phyloP scores from a whole-genome alignment of 2,329 filamentous ascomycete genomes.

The Nothophaeocryptopus gaeumannii region DNA sequence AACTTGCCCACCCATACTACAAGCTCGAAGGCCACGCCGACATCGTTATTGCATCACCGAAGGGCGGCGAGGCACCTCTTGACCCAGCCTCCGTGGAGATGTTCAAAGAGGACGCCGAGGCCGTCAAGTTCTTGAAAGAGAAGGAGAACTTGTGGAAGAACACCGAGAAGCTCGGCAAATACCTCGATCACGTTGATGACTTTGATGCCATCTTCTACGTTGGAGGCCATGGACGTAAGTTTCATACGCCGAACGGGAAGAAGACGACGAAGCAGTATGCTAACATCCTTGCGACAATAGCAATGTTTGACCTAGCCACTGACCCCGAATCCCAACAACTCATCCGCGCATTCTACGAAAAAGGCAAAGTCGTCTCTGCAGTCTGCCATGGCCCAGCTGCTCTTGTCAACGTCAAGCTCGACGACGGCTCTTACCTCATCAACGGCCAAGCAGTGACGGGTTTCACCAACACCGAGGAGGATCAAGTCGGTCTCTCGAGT shows the following conservation, averaged over 20 bases:
- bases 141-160: conserved; percentile 62
- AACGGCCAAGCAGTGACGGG: conserved; percentile 58
- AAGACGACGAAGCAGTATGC: not conserved
- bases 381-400: conserved; percentile 69
- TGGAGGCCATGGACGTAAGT: conserved; percentile 57
- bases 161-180: conserved; percentile 57
- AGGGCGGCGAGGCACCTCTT: conserved; percentile 39
- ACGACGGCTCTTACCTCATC: conserved; percentile 54
- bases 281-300: no score
- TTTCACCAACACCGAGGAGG: conserved; percentile 59
- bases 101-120: conserved; percentile 31
- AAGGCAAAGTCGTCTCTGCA: conserved; percentile 62
- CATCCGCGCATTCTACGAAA: conserved; percentile 60
- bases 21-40: conserved; percentile 37
- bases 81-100: conserved; percentile 35
- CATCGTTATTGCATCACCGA: conserved; percentile 41
- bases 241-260: no score
- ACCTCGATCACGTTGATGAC: conserved; percentile 56
- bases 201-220: conserved; percentile 64
- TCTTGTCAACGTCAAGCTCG: conserved; percentile 56
- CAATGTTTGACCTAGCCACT: conserved; percentile 65
- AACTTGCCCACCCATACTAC: conserved; percentile 40
- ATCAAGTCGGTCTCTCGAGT: conserved; percentile 35
- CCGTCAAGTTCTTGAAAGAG: conserved; percentile 45
- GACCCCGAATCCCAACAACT: conserved; percentile 58